Evolutionary conservation across 73 alveolate genomes (phyloP).

Genomic region (Urostyla sp.): DNA sequence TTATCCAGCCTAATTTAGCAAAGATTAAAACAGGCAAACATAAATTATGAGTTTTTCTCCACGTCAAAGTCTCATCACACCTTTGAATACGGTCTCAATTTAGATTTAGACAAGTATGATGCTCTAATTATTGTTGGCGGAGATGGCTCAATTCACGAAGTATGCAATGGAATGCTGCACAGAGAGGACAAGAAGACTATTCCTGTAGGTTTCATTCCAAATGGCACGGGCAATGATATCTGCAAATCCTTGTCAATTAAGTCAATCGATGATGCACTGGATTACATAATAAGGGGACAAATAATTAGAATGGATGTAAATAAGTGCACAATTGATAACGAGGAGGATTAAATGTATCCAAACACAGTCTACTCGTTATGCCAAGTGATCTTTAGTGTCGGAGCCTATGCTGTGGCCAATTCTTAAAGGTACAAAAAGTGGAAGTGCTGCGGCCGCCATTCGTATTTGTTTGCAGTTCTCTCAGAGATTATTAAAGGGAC

Average conservation of each 20-base stretch:
- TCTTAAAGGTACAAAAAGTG: too few species aligned
- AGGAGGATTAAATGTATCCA: too few species aligned
- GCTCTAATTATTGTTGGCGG: slow-evolving; percentile 48
- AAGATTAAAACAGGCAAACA: not conserved
- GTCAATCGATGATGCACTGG: slow-evolving; percentile 1
- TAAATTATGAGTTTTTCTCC: not conserved
- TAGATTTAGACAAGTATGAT: slow-evolving; percentile 27
- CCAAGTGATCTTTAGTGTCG: too few species aligned
- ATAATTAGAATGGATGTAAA: not conserved
- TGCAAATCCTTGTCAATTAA: not conserved
- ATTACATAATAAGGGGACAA: slow-evolving; percentile 18
- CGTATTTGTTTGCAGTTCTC: too few species aligned
- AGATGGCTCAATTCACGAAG: slow-evolving; percentile 48
- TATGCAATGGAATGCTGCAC: slow-evolving; percentile 41
- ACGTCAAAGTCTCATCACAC: not conserved
- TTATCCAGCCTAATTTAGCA: not conserved
- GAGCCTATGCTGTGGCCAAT: too few species aligned
- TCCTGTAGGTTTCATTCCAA: slow-evolving; percentile 22
- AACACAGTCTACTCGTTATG: too few species aligned
- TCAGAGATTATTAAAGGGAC: too few species aligned
- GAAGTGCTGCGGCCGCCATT: too few species aligned
- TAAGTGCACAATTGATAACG: not conserved
- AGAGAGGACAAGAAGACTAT: slow-evolving; percentile 28
- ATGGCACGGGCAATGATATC: slow-evolving; percentile 54
- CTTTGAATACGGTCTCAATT: not conserved